Evolutionary conservation across 1,284 basidiomycete species (phyloP).

Genomic region (Xerocomus nothofagi): DNA sequence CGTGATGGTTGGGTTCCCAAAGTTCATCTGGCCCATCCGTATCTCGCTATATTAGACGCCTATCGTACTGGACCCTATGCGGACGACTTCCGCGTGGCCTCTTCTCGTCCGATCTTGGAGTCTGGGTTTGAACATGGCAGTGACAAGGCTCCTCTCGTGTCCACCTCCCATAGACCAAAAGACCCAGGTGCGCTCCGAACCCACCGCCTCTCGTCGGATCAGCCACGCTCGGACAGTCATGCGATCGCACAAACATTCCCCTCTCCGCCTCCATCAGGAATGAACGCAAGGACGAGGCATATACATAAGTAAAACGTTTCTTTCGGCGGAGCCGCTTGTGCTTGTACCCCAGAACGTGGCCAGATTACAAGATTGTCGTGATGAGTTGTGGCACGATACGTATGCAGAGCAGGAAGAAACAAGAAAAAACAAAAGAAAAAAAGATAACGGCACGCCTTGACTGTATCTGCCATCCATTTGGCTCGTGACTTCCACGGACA

Average conservation of each 20-base stretch:
- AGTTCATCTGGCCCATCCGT: constrained; percentile 4
- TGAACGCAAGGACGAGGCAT: not conserved
- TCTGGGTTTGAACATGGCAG: not conserved
- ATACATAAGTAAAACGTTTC: not conserved
- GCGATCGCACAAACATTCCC: not conserved
- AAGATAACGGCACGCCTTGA: constrained; percentile 7
- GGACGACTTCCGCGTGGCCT: constrained; percentile 20
- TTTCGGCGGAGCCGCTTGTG: constrained; percentile 19
- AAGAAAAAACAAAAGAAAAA: not conserved
- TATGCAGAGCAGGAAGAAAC: too few relatives aligned
- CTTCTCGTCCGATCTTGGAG: constrained; percentile 7
- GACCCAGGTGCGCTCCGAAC: not conserved
- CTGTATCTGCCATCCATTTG: constrained; percentile 17
- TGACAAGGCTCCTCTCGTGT: constrained; percentile 1
- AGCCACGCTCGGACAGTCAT: constrained; percentile 2
- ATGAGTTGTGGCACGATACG: constrained; percentile 1
- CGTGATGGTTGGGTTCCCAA: constrained; percentile 7
- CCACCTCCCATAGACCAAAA: not conserved
- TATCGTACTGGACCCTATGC: constrained; percentile 22
- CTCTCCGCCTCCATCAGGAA: not conserved
- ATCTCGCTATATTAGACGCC: constrained; percentile 17
- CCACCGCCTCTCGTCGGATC: constrained; percentile 12
- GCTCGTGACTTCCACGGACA: constrained; percentile 18
- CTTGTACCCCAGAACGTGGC: constrained; percentile 33
- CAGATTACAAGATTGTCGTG: constrained; percentile 9